Evolutionary conservation across 164 flowering plant genomes (phyloP), one percentile per base, ranked within the genome.

Genomic region (Litsea cubeba): DNA sequence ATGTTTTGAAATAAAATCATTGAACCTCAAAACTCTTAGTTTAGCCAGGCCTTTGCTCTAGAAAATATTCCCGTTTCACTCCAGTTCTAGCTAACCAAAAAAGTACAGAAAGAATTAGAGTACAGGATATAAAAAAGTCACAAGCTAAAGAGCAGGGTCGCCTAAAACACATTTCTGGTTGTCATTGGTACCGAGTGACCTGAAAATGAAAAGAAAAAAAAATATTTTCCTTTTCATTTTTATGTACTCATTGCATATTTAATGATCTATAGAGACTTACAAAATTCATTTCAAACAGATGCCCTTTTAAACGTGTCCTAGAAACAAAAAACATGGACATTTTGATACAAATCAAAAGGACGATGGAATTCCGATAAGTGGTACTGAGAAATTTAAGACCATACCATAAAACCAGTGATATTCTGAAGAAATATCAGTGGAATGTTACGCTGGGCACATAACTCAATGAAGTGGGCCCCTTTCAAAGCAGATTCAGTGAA

Each of bases 341-440:
- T 40, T 40, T 8, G 46, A 40, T 30, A 26, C 18, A 15, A 25
- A n/a, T 66, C 40, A 66, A 63, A 66, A 15, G 18, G 2, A 66
- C 18, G 69, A 66, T 15, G 40, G 20, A 25, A 30, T 26, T 14
- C 18, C 17, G 22, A 66, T 2, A 18, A 60, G n/a, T 20, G 22
- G 25, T 24, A 71, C 10, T 54, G 11, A 35, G 12, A 71, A 50
- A 49, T n/a, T 8, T 28, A 26, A 76, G 14, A 30, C 23, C 77
- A 23, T 91, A 96, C 97, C 99, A 94, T 96, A 75, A 94, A 96
- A 71, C 98, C 99, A 75, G 95, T 90, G 76, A 92, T 95, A 72
- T 94, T 96, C 91, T 96, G 98, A 72, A 96, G 91, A 82, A 96
- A 96, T 75, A 96, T 84, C 86, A 96, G 79, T 24, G 99, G 99